A percentile compares a stretch with the other conserved stretches of the same genome.
phyloP scores from a whole-genome alignment of 192 early-diverging fungal genomes.

The Coemansia sp. region DNA sequence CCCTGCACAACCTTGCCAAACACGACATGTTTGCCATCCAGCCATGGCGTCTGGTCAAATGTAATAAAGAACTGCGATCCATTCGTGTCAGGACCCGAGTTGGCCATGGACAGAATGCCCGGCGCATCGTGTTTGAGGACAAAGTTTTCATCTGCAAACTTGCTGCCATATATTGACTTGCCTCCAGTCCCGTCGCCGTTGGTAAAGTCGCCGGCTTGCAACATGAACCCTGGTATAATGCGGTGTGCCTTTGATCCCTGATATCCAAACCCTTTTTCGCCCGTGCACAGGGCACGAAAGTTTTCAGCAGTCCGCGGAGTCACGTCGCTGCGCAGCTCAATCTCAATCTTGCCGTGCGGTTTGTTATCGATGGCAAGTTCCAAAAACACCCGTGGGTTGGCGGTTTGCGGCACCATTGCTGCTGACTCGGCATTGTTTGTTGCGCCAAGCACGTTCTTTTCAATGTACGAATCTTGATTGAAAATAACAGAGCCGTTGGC shows the following conservation, averaged over 20 bases:
- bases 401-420: background rate
- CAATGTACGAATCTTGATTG: constrained; percentile 30
- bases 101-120: constrained; percentile 78
- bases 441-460: constrained; percentile 16
- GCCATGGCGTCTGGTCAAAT: constrained; percentile 70
- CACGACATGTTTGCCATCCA: constrained; percentile 79
- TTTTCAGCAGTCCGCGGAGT: constrained; percentile 39
- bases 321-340: constrained; percentile 44
- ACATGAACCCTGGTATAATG: constrained; percentile 83
- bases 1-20: constrained; percentile 78
- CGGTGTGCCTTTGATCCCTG: constrained; percentile 81
- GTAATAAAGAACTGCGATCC: constrained; percentile 87
- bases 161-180: constrained; percentile 49
- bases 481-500: constrained; percentile 16
- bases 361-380: constrained; percentile 33
- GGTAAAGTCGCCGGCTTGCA: constrained; percentile 86
- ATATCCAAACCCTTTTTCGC: constrained; percentile 26
- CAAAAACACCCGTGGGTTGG: constrained; percentile 33
- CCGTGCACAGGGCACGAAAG: constrained; percentile 12
- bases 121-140: constrained; percentile 66
- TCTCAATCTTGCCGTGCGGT: constrained; percentile 31
- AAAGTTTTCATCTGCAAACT: constrained; percentile 81
- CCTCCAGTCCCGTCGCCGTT: constrained; percentile 67
- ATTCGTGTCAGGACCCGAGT: constrained; percentile 75
- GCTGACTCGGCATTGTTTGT: background rate